Conservation (phyloP, 73 alveolate genomes). For the Symbiodinium pilosum region DNA sequence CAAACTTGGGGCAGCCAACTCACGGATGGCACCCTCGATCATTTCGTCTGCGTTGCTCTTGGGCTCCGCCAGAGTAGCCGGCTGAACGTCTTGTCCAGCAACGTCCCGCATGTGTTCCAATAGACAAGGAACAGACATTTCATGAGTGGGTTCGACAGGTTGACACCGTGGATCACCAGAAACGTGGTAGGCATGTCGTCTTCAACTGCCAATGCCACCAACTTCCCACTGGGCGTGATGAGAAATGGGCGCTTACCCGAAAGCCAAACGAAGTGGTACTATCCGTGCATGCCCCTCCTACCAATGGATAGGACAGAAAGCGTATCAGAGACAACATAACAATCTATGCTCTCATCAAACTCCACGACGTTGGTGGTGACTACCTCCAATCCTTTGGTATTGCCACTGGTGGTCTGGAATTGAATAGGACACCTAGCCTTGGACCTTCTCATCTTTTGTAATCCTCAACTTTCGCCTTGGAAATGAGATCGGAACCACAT, state of each 20-base stretch:
- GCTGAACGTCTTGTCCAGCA: too few species aligned
- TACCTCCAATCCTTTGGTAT: not conserved
- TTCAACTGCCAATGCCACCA: not conserved
- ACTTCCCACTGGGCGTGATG: not conserved
- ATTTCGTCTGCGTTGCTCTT: too few species aligned
- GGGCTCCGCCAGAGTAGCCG: too few species aligned
- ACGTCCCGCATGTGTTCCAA: too few species aligned
- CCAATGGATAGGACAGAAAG: not conserved
- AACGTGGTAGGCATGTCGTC: too few species aligned
- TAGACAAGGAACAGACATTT: too few species aligned
- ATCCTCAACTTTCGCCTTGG: not conserved
- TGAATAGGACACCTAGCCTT: not conserved
- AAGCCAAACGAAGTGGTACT: not conserved
- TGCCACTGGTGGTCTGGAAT: not conserved
- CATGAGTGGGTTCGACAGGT: too few species aligned
- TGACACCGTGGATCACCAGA: too few species aligned
- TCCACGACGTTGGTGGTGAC: not conserved
- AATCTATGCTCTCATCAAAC: not conserved
- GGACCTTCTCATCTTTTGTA: not conserved
- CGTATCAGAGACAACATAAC: not conserved
- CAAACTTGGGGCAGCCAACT: too few species aligned
- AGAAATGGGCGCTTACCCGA: not conserved
- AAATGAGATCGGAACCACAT: not conserved
- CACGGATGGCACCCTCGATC: too few species aligned
- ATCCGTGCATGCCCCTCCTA: not conserved